Evolutionary conservation across 2,329 filamentous ascomycete genomes (phyloP), one percentile per base, ranked within the genome.

Genomic region (Ascocoryne sarcoides): DNA sequence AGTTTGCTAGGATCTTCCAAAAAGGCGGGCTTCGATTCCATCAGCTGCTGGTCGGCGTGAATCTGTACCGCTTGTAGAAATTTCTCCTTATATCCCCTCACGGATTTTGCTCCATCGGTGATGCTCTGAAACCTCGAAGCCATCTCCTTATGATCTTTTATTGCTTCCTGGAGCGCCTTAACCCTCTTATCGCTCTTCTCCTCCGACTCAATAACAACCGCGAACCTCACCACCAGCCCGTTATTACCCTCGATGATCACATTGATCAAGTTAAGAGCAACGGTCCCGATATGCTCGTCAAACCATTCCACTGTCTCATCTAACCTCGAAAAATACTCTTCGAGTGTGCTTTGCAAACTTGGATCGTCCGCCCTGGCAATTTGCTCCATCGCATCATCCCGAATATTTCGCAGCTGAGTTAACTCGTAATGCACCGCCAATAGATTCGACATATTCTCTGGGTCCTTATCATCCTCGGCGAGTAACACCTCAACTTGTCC

Each of bases 331-430:
- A 98, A 98, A 64, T 93, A 90, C 60, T 95, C 88, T 56, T 88
- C 79, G 37, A 98, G 66, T 2, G 90, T 96, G 36, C 76, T 76
- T 60, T 90, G 82, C 44, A 92, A 70, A 51, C 84, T 81, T 7
- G 68, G 62, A 55, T 92, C 85, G 47, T 81, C 73, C 10, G 82
- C 78, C 49, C 81, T 73, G 59, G 82, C 79, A 58, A 96, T 95
- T 71, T 98, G 92, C 58, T 95, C 88, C 76, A 96, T 89, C 21
- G 92, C 90, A 62, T 94, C 85, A 65, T 96, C 92, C 43, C 89
- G 79, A 49, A 98, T 94, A 62, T 98, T 94, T 47, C 92, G 75
- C 61, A 98, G 68, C 62, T 86, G 80, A 3, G 87, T 95, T 54
- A 98, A 75, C 60, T 90, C 87, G 70, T 90, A 94, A 65, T 98